Conservation (phyloP, 306 rosid species). For the Sphenostylis stenocarpa region DNA sequence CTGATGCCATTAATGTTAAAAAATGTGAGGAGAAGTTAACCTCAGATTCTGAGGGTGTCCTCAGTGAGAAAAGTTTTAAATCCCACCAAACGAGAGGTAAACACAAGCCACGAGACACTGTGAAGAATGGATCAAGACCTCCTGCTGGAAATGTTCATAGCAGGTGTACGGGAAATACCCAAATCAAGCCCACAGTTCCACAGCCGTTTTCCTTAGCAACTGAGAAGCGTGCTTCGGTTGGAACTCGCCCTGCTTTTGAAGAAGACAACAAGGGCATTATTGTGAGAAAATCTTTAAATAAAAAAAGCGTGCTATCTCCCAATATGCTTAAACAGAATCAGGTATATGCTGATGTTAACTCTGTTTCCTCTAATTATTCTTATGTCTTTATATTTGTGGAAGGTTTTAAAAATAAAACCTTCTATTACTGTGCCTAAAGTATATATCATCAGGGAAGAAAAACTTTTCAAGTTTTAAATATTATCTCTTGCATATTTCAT, state of each 20-base stretch:
- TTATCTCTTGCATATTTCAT: constrained; percentile 9
- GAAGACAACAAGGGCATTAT: constrained; percentile 35
- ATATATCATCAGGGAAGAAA: constrained; percentile 4
- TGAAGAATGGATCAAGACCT: constrained; percentile 51
- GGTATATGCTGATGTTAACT: constrained; percentile 48
- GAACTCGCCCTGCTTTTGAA: constrained; percentile 51
- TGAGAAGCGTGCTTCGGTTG: constrained; percentile 81
- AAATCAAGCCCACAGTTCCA: constrained; percentile 78
- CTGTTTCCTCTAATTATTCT: not conserved
- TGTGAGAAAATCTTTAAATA: constrained; percentile 44
- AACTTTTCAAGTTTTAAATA: not conserved
- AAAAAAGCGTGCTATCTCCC: constrained; percentile 45
- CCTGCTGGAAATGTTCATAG: constrained; percentile 51
- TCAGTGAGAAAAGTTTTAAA: constrained; percentile 44
- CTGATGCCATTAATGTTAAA: constrained; percentile 36
- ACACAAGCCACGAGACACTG: constrained; percentile 47
- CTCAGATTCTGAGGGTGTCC: constrained; percentile 43
- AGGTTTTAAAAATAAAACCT: not conserved
- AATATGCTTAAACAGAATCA: constrained; percentile 62
- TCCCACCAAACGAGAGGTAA: constrained; percentile 48
- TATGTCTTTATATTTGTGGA: constrained; percentile 15
- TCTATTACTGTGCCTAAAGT: not conserved
- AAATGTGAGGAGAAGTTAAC: constrained; percentile 44
- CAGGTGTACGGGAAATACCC: constrained; percentile 51
- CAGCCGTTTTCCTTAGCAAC: constrained; percentile 95